These are phyloP conservation scores for Baorangia bicolor DNA, from an alignment of 768 basidiomycete genomes.

Conservation along the genomic window DNA sequence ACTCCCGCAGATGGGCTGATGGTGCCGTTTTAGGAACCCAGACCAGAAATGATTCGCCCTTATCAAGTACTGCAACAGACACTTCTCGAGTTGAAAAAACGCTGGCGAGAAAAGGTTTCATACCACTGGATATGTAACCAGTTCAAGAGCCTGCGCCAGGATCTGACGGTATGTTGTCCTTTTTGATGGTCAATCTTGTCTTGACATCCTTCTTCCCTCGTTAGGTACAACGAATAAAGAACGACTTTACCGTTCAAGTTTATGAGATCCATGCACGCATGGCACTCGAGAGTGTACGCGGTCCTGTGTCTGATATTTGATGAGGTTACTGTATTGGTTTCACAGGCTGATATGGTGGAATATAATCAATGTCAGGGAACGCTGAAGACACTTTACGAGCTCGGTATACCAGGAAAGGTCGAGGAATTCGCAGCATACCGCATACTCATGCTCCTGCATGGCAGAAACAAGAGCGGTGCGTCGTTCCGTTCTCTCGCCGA, in stretches of 20 bases:
- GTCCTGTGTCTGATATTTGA: not conserved
- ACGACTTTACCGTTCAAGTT: constrained; percentile 94
- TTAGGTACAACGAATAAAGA: constrained; percentile 98
- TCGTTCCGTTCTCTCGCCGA: constrained; percentile 4
- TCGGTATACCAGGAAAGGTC: constrained; percentile 87
- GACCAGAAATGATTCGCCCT: constrained; percentile 91
- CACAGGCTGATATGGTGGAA: constrained; percentile 94
- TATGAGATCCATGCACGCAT: constrained; percentile 99
- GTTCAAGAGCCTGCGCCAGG: constrained; percentile 96
- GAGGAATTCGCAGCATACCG: constrained; percentile 98
- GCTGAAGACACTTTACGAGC: constrained; percentile 85
- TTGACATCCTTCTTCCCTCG: constrained; percentile 9
- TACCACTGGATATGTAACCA: constrained; percentile 97
- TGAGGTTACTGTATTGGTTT: constrained; percentile 19
- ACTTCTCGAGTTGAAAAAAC: constrained; percentile 78
- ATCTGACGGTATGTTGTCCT: constrained; percentile 78
- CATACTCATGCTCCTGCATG: constrained; percentile 93
- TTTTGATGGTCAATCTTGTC: not conserved
- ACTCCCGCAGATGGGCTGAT: constrained; percentile 5
- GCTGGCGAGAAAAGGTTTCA: constrained; percentile 74
- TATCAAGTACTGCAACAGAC: constrained; percentile 82
- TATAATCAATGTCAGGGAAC: constrained; percentile 97
- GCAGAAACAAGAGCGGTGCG: constrained; percentile 89
- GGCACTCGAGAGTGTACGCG: constrained; percentile 83
- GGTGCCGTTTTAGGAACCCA: constrained; percentile 72